These are phyloP conservation scores for Sporothrix variecibatus DNA, from an alignment of 2,329 filamentous ascomycete species.

Conservation along the genomic window DNA sequence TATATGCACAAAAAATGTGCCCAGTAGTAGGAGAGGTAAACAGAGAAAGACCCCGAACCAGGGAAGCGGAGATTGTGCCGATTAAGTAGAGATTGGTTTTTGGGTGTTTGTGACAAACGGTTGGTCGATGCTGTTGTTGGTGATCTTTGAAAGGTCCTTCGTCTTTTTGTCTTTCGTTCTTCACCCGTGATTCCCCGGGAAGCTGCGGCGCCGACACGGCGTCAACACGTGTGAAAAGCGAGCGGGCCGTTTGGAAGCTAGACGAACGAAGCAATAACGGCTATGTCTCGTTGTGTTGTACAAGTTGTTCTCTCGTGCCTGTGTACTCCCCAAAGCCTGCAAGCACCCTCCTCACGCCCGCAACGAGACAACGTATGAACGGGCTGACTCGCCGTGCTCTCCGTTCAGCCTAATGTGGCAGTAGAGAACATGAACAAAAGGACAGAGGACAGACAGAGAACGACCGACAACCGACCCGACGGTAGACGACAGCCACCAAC, in stretches of 20 bases:
- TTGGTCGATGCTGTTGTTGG: not conserved
- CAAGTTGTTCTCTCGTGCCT: not conserved
- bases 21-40: not conserved
- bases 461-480: slow-evolving; percentile 3
- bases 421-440: not conserved
- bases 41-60: not conserved
- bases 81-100: not conserved
- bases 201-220: slow-evolving; percentile 5
- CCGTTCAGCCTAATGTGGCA: slow-evolving; percentile 9
- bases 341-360: not conserved
- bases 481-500: slow-evolving; percentile 9
- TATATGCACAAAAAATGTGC: not conserved
- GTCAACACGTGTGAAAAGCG: not conserved
- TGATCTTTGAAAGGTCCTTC: not conserved
- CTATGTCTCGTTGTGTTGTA: not conserved
- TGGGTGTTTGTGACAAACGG: not conserved
- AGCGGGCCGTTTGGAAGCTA: too few relatives aligned
- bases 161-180: not conserved
- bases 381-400: not conserved
- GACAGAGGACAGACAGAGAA: not conserved
- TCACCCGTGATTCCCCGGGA: not conserved
- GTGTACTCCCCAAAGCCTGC: not conserved
- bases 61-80: slow-evolving; percentile 2
- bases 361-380: not conserved
- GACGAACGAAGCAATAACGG: not conserved